A percentile compares a stretch with the other conserved stretches of the same genome.
Conservation (phyloP, 164 flowering plant species). For the Tetrastigma voinierianum region DNA sequence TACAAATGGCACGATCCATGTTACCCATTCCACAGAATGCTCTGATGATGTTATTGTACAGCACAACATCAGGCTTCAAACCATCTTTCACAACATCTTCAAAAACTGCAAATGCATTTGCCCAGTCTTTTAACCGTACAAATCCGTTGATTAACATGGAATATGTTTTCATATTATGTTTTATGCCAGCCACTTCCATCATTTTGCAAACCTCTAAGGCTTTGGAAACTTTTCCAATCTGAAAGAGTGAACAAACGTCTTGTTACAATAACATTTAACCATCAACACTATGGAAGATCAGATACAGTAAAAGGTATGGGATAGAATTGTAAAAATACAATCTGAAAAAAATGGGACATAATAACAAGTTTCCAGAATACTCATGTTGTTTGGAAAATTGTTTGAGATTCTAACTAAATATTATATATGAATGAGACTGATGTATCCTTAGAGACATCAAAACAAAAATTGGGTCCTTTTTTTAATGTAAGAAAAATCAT, state of each 20-base stretch:
- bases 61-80: constrained; percentile 85
- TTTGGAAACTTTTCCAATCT: constrained; percentile 84
- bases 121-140: constrained; percentile 83
- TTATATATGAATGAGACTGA: too few relatives aligned
- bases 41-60: constrained; percentile 81
- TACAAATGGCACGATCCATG: constrained; percentile 84
- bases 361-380: too few relatives aligned
- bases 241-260: constrained; percentile 20
- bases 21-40: constrained; percentile 99
- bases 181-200: constrained; percentile 78
- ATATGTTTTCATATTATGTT: constrained; percentile 92
- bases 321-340: too few relatives aligned
- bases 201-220: constrained; percentile 77
- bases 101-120: constrained; percentile 90
- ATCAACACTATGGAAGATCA: not conserved
- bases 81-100: constrained; percentile 83
- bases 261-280: not conserved
- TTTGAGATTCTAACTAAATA: too few relatives aligned
- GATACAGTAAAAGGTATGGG: not conserved
- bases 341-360: too few relatives aligned
- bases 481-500: too few relatives aligned
- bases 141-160: constrained; percentile 95
- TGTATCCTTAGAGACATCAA: too few relatives aligned
- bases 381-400: too few relatives aligned
- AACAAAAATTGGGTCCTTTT: too few relatives aligned